A percentile compares a stretch with the other conserved stretches of the same genome.
Conservation (phyloP, 2,329 filamentous ascomycete genomes). For the Colletotrichum tropicale region DNA sequence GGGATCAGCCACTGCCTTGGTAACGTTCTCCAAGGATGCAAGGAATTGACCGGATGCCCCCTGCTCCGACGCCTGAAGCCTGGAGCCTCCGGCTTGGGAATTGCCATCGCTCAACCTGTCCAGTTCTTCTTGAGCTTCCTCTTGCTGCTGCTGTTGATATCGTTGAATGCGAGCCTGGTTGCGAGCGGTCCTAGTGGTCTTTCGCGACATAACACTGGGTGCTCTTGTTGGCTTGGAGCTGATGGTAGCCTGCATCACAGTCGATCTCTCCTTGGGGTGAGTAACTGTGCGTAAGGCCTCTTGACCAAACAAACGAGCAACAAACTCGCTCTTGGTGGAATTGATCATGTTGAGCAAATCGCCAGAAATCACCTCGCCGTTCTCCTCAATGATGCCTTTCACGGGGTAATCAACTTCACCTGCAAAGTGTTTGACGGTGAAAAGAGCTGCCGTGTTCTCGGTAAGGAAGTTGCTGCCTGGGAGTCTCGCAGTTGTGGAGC, state of each 20-base stretch:
- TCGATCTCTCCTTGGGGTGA: slow-evolving; percentile 88
- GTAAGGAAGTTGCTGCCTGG: slow-evolving; percentile 91
- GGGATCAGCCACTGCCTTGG: slow-evolving; percentile 79
- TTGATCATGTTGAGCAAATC: slow-evolving; percentile 95
- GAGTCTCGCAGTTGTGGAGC: slow-evolving; percentile 74
- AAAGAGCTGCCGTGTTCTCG: slow-evolving; percentile 78
- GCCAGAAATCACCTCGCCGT: slow-evolving; percentile 93
- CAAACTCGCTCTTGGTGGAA: slow-evolving; percentile 85
- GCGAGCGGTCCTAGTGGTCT: slow-evolving; percentile 54
- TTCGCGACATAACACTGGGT: slow-evolving; percentile 89
- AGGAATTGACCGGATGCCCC: slow-evolving; percentile 88
- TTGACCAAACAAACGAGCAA: slow-evolving; percentile 92
- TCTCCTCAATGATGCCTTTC: slow-evolving; percentile 88
- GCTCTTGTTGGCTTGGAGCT: slow-evolving; percentile 93
- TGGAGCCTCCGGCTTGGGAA: slow-evolving; percentile 43
- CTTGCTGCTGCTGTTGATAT: slow-evolving; percentile 40
- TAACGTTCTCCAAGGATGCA: slow-evolving; percentile 87
- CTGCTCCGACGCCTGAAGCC: slow-evolving; percentile 63
- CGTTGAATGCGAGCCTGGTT: slow-evolving; percentile 28
- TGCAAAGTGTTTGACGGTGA: slow-evolving; percentile 94
- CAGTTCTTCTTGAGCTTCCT: slow-evolving; percentile 47
- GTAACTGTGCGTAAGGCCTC: slow-evolving; percentile 90
- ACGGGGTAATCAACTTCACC: slow-evolving; percentile 95
- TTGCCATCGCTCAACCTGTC: slow-evolving; percentile 57
- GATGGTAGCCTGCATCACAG: slow-evolving; percentile 94